These are phyloP conservation scores for Filosporella fistucella DNA, from an alignment of 495 filamentous ascomycete genomes.

Conservation along the genomic window DNA sequence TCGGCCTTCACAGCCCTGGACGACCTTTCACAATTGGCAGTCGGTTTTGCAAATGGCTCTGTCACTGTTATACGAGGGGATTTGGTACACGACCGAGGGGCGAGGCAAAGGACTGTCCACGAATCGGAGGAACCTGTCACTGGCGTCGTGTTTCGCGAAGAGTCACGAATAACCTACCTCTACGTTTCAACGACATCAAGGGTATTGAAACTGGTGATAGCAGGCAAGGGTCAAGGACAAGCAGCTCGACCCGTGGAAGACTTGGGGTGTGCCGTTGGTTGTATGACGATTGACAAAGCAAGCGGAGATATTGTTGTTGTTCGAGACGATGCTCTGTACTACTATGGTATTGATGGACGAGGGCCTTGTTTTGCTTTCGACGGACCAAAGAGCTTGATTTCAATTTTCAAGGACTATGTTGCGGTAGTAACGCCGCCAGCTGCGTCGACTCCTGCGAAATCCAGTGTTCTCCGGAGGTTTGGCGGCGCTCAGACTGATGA, in stretches of 20 bases:
- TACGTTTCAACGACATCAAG: constrained; percentile 89
- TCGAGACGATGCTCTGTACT: constrained; percentile 91
- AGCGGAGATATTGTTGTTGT: constrained; percentile 85
- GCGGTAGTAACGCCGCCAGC: constrained; percentile 82
- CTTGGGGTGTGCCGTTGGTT: constrained; percentile 81
- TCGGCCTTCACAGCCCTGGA: constrained; percentile 83
- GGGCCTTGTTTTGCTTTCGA: constrained; percentile 88
- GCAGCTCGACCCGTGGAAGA: constrained; percentile 86
- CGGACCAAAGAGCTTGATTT: constrained; percentile 78
- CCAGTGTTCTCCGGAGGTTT: constrained; percentile 53
- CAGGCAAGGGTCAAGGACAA: constrained; percentile 83
- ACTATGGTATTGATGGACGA: constrained; percentile 80
- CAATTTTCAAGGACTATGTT: constrained; percentile 80
- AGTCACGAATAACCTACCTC: constrained; percentile 61
- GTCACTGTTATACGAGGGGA: constrained; percentile 93
- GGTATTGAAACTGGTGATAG: constrained; percentile 81
- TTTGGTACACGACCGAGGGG: constrained; percentile 92
- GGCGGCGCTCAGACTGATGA: constrained; percentile 64
- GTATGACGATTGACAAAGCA: constrained; percentile 80
- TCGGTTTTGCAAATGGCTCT: constrained; percentile 93
- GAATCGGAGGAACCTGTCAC: constrained; percentile 97
- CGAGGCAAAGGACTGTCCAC: constrained; percentile 91
- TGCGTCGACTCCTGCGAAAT: constrained; percentile 38
- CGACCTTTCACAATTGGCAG: constrained; percentile 84
- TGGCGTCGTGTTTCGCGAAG: constrained; percentile 72